phyloP scores from a whole-genome alignment of 2,329 filamentous ascomycete genomes.

The Microdochium bolleyi region DNA sequence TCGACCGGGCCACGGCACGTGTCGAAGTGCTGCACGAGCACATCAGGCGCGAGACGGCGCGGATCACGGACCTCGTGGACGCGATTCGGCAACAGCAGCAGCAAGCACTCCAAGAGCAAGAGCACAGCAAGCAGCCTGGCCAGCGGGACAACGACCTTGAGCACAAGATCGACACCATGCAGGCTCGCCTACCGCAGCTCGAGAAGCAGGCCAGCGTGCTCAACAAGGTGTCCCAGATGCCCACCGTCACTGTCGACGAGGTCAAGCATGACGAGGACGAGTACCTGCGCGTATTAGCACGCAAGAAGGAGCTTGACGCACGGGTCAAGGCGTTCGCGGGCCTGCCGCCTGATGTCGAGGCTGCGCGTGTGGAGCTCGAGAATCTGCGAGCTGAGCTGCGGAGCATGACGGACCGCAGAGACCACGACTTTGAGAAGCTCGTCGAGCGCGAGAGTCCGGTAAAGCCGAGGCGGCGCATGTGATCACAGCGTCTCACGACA shows the following conservation, averaged over 20 bases:
- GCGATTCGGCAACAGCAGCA: slow-evolving; percentile 23
- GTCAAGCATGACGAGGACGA: slow-evolving; percentile 50
- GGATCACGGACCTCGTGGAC: slow-evolving; percentile 27
- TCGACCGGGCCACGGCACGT: slow-evolving; percentile 47
- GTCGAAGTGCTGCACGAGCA: slow-evolving; percentile 48
- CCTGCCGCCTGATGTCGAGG: slow-evolving; percentile 61
- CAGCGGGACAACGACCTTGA: slow-evolving; percentile 64
- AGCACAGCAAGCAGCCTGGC: slow-evolving; percentile 38
- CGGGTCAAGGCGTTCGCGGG: slow-evolving; percentile 61
- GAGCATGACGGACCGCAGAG: slow-evolving; percentile 52
- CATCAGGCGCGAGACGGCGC: slow-evolving; percentile 40
- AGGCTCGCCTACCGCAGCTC: slow-evolving; percentile 61
- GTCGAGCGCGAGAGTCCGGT: slow-evolving; percentile 53
- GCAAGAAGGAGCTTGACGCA: slow-evolving; percentile 51
- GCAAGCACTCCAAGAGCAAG: not conserved
- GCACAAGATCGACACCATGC: slow-evolving; percentile 59
- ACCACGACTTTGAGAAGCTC: slow-evolving; percentile 67
- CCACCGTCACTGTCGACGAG: slow-evolving; percentile 46
- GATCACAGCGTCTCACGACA: slow-evolving; percentile 7
- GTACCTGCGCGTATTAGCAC: slow-evolving; percentile 47
- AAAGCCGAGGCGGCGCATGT: slow-evolving; percentile 28
- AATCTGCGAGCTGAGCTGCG: slow-evolving; percentile 56
- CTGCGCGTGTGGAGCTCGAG: slow-evolving; percentile 64
- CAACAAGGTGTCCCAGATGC: slow-evolving; percentile 18
- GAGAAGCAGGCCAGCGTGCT: slow-evolving; percentile 41